These are phyloP conservation scores for Maudiozyma humilis DNA, from an alignment of 1,139 yeast species.

Conservation along the genomic window DNA sequence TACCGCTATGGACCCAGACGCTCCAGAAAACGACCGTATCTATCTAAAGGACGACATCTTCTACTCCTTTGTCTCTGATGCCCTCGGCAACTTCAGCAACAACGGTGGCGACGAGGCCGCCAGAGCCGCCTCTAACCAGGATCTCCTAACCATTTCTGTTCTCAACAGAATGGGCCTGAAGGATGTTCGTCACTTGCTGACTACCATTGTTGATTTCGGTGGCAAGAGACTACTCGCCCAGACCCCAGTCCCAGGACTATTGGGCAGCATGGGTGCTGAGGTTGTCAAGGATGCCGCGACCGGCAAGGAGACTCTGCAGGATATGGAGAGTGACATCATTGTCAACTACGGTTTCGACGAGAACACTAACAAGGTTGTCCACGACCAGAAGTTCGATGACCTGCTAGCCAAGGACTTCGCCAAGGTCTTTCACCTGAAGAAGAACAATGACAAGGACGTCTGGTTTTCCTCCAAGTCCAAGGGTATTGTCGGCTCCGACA, in stretches of 20 bases:
- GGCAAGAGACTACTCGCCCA: constrained; percentile 87
- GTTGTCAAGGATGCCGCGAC: constrained; percentile 30
- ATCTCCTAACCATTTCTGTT: constrained; percentile 60
- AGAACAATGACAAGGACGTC: constrained; percentile 39
- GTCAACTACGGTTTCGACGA: constrained; percentile 68
- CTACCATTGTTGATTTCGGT: constrained; percentile 79
- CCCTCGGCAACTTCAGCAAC: constrained; percentile 54
- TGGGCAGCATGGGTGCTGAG: constrained; percentile 37
- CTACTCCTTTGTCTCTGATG: constrained; percentile 74
- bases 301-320: constrained; percentile 30
- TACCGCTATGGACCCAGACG: constrained; percentile 75
- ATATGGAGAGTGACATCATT: constrained; percentile 25
- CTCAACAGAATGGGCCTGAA: constrained; percentile 59
- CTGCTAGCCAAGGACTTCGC: constrained; percentile 55
- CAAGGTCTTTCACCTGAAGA: constrained; percentile 67
- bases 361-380: constrained; percentile 38
- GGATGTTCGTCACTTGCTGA: constrained; percentile 63
- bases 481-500: constrained; percentile 81
- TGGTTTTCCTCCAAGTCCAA: constrained; percentile 72
- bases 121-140: constrained; percentile 71
- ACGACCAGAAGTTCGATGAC: constrained; percentile 44
- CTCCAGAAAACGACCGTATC: constrained; percentile 48
- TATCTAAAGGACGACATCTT: constrained; percentile 78
- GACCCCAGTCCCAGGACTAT: constrained; percentile 96
- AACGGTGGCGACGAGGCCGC: constrained; percentile 86